These are phyloP conservation scores for Calamus simplicifolius DNA, from an alignment of 176 grass and related monocot species.

Conservation along the genomic window DNA sequence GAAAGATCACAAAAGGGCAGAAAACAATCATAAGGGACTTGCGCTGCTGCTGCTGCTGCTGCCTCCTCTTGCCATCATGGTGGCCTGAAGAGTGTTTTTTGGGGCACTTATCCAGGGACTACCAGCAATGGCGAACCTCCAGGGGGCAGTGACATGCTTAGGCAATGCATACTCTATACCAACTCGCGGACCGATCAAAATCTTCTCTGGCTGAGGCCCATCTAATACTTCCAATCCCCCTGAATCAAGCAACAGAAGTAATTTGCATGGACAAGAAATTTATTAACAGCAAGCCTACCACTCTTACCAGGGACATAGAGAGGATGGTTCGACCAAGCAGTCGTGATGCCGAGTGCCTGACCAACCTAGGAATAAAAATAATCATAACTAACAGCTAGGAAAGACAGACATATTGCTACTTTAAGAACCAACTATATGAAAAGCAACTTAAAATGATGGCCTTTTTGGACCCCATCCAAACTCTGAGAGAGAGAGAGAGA, in stretches of 20 bases:
- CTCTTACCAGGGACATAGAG: constrained; percentile 61
- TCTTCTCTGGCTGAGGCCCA: constrained; percentile 47
- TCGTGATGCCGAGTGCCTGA: constrained; percentile 83
- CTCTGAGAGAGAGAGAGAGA: too few species aligned
- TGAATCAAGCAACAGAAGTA: constrained; percentile 8
- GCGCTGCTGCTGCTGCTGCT: too few species aligned
- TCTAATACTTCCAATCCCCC: constrained; percentile 82
- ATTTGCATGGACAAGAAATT: too few species aligned
- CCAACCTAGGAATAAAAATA: constrained; percentile 52
- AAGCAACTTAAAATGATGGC: too few species aligned
- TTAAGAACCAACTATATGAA: too few species aligned
- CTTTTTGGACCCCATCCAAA: too few species aligned
- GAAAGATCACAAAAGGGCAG: too few species aligned
- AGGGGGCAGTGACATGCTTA: constrained; percentile 55
- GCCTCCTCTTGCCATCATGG: constrained; percentile 10
- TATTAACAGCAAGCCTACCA: background rate
- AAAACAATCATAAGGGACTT: too few species aligned
- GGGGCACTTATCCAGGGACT: constrained; percentile 82
- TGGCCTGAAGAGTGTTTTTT: constrained; percentile 51
- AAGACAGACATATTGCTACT: too few species aligned
- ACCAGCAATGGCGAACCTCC: constrained; percentile 71
- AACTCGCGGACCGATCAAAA: constrained; percentile 69
- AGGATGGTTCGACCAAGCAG: constrained; percentile 80
- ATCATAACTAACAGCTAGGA: too few species aligned
- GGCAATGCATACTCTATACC: constrained; percentile 76